These are phyloP conservation scores for Cucurbita argyrosperma DNA, from an alignment of 306 rosid species.

Conservation along the genomic window DNA sequence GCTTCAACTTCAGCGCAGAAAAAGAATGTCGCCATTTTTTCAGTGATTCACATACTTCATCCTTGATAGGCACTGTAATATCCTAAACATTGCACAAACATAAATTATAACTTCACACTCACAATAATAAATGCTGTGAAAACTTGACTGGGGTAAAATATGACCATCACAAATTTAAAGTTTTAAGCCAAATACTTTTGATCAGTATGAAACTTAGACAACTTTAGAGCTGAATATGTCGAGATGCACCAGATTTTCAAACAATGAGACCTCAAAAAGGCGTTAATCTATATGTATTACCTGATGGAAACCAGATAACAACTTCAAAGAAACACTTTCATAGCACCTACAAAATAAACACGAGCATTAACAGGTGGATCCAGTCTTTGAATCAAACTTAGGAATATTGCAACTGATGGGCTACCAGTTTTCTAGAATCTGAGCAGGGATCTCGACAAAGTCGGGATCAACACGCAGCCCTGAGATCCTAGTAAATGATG, in stretches of 20 bases:
- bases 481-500: constrained; percentile 70
- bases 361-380: constrained; percentile 13
- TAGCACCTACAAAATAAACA: constrained; percentile 50
- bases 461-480: constrained; percentile 91
- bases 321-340: constrained; percentile 58
- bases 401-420: not conserved
- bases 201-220: not conserved
- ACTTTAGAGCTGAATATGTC: not conserved
- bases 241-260: not conserved
- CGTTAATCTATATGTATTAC: constrained; percentile 10
- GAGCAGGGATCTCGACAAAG: constrained; percentile 87
- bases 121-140: not conserved
- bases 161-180: not conserved
- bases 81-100: constrained; percentile 36
- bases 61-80: constrained; percentile 74
- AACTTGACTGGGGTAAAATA: not conserved
- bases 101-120: not conserved
- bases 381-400: constrained; percentile 10
- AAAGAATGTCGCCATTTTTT: constrained; percentile 77
- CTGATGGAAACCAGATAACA: constrained; percentile 93
- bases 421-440: constrained; percentile 78
- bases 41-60: constrained; percentile 58
- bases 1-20: constrained; percentile 91
- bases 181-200: not conserved
- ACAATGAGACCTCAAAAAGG: not conserved